These are phyloP conservation scores for Saccharomyces hybrid DNA, from an alignment of 1,139 yeast species.

Conservation along the genomic window DNA sequence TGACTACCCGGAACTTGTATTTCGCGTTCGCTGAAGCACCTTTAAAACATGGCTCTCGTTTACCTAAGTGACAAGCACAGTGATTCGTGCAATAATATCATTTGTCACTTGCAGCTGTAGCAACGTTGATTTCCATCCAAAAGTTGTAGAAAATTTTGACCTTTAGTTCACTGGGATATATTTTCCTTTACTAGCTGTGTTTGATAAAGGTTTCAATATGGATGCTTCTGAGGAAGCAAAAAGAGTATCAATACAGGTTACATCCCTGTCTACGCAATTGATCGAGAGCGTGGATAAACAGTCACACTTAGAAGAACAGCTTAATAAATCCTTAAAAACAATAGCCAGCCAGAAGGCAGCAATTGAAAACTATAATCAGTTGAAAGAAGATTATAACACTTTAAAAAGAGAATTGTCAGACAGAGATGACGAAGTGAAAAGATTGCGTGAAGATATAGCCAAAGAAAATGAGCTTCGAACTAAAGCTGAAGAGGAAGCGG, in stretches of 20 bases:
- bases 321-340: constrained; percentile 25
- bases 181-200: background rate
- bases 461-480: constrained; percentile 37
- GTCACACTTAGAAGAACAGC: constrained; percentile 41
- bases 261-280: constrained; percentile 50
- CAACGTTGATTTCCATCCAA: background rate
- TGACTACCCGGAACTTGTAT: background rate
- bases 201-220: background rate
- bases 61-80: background rate
- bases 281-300: constrained; percentile 57
- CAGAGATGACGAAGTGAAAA: constrained; percentile 34
- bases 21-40: background rate
- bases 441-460: constrained; percentile 30
- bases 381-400: constrained; percentile 18
- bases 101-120: background rate
- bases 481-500: constrained; percentile 53
- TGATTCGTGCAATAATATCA: background rate
- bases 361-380: constrained; percentile 11
- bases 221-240: constrained; percentile 30
- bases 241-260: constrained; percentile 49
- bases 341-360: constrained; percentile 17
- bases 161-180: background rate
- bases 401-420: constrained; percentile 32
- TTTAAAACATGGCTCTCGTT: background rate
- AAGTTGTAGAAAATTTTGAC: background rate